Conservation (phyloP, 345 rosid genomes). For the Brassica juncea region DNA sequence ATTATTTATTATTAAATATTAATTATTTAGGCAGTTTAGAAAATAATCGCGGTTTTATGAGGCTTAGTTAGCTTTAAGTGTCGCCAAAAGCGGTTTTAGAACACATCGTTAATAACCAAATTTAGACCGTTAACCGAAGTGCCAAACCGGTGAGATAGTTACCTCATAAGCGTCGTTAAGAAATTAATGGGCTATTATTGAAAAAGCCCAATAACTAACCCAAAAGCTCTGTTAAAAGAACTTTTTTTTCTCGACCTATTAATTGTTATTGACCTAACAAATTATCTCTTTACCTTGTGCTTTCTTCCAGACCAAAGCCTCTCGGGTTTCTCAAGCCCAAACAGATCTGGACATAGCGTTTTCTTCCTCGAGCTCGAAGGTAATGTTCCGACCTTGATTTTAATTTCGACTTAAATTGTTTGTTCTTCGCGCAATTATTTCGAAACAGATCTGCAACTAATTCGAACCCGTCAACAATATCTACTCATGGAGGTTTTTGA, state of each 20-base stretch:
- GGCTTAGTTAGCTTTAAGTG: background rate
- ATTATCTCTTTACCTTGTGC: background rate
- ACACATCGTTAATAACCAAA: background rate
- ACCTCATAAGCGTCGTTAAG: background rate
- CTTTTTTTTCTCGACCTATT: background rate
- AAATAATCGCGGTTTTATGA: background rate
- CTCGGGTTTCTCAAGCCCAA: conserved; percentile 2
- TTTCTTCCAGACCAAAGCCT: conserved; percentile 1
- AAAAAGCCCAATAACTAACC: background rate
- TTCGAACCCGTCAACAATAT: background rate
- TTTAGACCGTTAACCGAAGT: background rate
- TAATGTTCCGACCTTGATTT: background rate
- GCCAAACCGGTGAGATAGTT: background rate
- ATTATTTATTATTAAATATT: too few species aligned
- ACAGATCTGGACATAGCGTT: background rate
- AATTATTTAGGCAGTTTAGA: background rate
- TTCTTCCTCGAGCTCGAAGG: background rate
- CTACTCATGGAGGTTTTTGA: background rate
- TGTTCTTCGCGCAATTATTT: conserved; percentile 1
- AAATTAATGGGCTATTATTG: background rate
- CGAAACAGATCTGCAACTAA: conserved; percentile 1
- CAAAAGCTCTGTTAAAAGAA: background rate
- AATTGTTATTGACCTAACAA: background rate
- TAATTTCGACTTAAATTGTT: background rate
- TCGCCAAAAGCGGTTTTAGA: background rate